phyloP scores from a whole-genome alignment of 2,329 filamentous ascomycete species.

The Aspergillus quadricinctus region DNA sequence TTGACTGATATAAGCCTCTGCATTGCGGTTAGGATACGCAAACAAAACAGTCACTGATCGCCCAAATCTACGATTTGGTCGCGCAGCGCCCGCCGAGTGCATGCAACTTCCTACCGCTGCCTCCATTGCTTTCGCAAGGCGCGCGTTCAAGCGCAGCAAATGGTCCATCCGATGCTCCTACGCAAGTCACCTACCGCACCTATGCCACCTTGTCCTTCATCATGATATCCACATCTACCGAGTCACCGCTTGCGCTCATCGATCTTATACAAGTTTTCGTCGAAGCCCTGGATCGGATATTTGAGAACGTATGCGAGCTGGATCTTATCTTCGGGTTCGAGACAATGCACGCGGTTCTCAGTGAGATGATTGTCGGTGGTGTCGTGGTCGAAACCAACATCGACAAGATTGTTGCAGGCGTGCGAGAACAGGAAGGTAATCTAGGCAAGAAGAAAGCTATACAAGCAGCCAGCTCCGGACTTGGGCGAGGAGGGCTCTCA shows the following conservation, averaged over 20 bases:
- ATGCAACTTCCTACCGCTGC: constrained; percentile 92
- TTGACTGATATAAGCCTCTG: background rate
- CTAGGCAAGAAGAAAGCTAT: constrained; percentile 42
- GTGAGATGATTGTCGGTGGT: constrained; percentile 92
- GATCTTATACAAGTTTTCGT: constrained; percentile 98
- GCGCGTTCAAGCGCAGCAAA: constrained; percentile 43
- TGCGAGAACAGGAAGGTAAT: constrained; percentile 52
- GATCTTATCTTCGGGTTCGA: constrained; percentile 99
- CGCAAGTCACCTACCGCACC: constrained; percentile 94
- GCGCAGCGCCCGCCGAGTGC: constrained; percentile 85
- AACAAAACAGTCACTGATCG: constrained; percentile 93
- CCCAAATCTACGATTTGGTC: constrained; percentile 94
- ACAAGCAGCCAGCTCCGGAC: constrained; percentile 37
- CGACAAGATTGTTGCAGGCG: constrained; percentile 81
- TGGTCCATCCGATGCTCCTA: constrained; percentile 80
- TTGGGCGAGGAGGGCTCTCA: constrained; percentile 35
- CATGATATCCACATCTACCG: constrained; percentile 91
- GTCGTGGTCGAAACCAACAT: constrained; percentile 90
- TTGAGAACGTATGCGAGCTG: constrained; percentile 97
- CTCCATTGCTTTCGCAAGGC: constrained; percentile 56
- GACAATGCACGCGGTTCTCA: constrained; percentile 83
- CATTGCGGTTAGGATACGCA: constrained; percentile 73
- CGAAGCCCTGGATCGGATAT: constrained; percentile 87
- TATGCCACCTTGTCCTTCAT: constrained; percentile 99
- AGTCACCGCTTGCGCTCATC: constrained; percentile 89